Base-by-base conservation (phyloP, 345 rosid genomes). In the Melaleuca quinquenervia region DNA sequence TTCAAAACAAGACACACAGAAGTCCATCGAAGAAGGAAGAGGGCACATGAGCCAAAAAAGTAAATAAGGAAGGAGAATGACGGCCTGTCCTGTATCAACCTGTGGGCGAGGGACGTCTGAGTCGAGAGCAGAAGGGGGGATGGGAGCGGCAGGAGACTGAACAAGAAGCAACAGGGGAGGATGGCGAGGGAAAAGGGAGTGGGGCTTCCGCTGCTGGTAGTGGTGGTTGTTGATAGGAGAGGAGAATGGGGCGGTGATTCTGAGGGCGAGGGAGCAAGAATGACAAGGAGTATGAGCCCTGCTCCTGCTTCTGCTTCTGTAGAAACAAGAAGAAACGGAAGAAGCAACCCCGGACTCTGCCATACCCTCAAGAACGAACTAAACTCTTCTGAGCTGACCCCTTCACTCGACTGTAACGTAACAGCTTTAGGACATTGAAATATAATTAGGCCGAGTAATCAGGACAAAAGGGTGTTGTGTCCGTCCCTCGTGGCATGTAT, bases 91-190 rank as follows among this genome's bases (percentile, higher is more conserved):
- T 36, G 48, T 20, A 1, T 1, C 48, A 11, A 93, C 95, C 94
- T 91, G 90, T 56, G 93, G 91, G 44, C 60, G 92, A 84, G 97
- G 95, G 52, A 87, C 88, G 60, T 94, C 96, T 11, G 96, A 93
- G 45, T 93, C 91, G 53, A 88, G 88, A 44, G 97, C 94, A 29
- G 87, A 85, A 89, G 86, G 85, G 49, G 92, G 90, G 41, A 26
- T 5, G 48, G 80, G 3, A 70, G 80, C 18, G 48, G 48, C 2
- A 70, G 80, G 80, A 70, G 48, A 70, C 9, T 36, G 80, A 36
- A 70, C 26, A 70, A 36, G 80, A 9, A 70, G 26, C 48, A 70
- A 70, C 80, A 26, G 85, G 76, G 91, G 85, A 36, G 91, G 93
- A 84, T 85, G 89, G 85, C 5, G 95, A 87, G 82, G 87, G 50